Percentiles rank a stretch among this genome's conserved stretches.
Conservation (phyloP, 2,329 filamentous ascomycete species). For the Penicillium sp. region DNA sequence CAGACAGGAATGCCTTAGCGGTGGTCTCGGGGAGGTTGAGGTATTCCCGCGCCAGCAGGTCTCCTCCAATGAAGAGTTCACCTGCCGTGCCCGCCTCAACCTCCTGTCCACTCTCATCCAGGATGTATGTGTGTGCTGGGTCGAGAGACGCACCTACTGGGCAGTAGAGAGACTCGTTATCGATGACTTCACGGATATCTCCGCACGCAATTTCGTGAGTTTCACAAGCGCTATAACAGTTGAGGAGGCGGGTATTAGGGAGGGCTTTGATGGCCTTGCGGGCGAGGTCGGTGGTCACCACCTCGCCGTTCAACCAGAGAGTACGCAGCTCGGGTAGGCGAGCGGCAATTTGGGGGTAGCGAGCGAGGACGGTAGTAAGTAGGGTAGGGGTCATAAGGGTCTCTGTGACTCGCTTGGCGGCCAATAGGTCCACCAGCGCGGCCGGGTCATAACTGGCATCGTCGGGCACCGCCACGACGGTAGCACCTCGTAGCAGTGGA, state of each 20-base stretch:
- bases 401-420: conserved; percentile 71
- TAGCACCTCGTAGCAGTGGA: conserved; percentile 75
- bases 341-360: conserved; percentile 68
- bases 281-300: conserved; percentile 78
- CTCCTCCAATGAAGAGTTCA: conserved; percentile 78
- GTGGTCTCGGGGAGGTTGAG: conserved; percentile 81
- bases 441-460: conserved; percentile 78
- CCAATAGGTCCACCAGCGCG: conserved; percentile 73
- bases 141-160: conserved; percentile 75
- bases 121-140: conserved; percentile 71
- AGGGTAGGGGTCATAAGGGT: conserved; percentile 85
- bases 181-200: conserved; percentile 72
- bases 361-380: conserved; percentile 73
- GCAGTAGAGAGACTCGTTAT: conserved; percentile 70
- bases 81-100: conserved; percentile 69
- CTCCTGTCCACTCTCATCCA: conserved; percentile 70
- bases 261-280: conserved; percentile 70
- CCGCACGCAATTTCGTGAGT: conserved; percentile 81
- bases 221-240: conserved; percentile 83
- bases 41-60: conserved; percentile 75
- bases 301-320: conserved; percentile 82
- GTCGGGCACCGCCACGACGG: conserved; percentile 76
- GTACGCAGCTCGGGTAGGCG: conserved; percentile 71
- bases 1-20: conserved; percentile 70
- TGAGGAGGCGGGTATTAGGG: conserved; percentile 72